Evolutionary conservation across 2,329 filamentous ascomycete species (phyloP).

Genomic region (Fusarium sp.): DNA sequence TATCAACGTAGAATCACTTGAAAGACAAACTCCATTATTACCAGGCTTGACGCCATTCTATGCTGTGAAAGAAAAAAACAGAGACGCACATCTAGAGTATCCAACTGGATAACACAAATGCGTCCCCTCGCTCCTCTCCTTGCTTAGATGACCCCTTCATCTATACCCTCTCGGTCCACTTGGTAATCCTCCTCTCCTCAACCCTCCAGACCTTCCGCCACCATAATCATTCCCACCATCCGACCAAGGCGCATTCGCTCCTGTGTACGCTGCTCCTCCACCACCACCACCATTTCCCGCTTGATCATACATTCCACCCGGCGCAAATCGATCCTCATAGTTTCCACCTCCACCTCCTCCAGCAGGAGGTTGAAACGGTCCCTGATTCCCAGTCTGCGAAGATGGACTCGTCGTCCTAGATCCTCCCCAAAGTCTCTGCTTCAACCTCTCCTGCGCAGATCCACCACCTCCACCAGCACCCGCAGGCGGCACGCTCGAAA

Average conservation of each 20-base stretch:
- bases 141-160: slow-evolving; percentile 30
- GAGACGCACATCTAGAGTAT: slow-evolving; percentile 10
- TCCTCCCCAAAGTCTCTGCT: slow-evolving; percentile 80
- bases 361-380: slow-evolving; percentile 62
- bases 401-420: slow-evolving; percentile 69
- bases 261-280: slow-evolving; percentile 56
- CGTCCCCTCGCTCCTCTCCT: background rate
- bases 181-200: slow-evolving; percentile 57
- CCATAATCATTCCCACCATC: slow-evolving; percentile 54
- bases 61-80: slow-evolving; percentile 12
- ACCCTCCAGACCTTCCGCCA: slow-evolving; percentile 45
- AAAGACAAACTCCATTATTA: slow-evolving; percentile 27
- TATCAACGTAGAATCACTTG: slow-evolving; percentile 1
- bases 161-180: slow-evolving; percentile 58
- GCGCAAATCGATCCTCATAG: slow-evolving; percentile 61
- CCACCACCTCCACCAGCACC: slow-evolving; percentile 49
- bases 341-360: slow-evolving; percentile 47
- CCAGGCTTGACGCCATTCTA: slow-evolving; percentile 43
- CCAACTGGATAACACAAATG: slow-evolving; percentile 5
- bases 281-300: slow-evolving; percentile 41
- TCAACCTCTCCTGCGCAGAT: slow-evolving; percentile 84
- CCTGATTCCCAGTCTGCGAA: slow-evolving; percentile 47
- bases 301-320: slow-evolving; percentile 59
- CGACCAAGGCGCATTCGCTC: slow-evolving; percentile 62
- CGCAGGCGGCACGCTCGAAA: slow-evolving; percentile 45